Base-by-base conservation (phyloP, 768 basidiomycete species). In the Termitomyces heimii region DNA sequence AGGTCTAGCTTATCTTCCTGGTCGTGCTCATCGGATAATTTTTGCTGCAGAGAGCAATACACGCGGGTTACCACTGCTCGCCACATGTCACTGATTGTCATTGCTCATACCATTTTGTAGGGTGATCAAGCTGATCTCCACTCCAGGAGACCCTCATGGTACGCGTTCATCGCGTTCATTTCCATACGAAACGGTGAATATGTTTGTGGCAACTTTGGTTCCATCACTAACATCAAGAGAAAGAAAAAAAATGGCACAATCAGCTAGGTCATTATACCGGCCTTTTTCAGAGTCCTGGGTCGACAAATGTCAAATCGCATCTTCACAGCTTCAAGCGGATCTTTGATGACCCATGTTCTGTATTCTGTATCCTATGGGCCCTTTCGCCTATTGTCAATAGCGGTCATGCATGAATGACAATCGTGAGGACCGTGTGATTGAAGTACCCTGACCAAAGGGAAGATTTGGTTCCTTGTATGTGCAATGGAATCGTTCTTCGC, bases 1-100 rank as follows among this genome's bases (percentile, higher is more conserved):
- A 79, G 77, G 74, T 43, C 48, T 66, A 4, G 53, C 63, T 1
- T 80, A 77, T 63, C 70, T 80, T 31, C 77, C 76, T 4, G 71
- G 71, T 18, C 71, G 73, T 48, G 66, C 72, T 6, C 66, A 73
- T 61, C 69, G 75, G 35, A 63, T 79, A 12, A 63, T 76, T 8
- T 58, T 78, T 35, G 67, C 69, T 7, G 72, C 73, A 7, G 65
- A 74, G 50, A 67, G 70, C 3, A 67, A 65, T 34, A 63, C 51
- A 5, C 67, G 70, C 3, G 78, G 77, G 78, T 77, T 51, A 48
- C 28, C 13, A 70, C 55, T 29, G 26, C n/a, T 20, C 44, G 28
- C 53, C 32, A 35, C n/a, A 46, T 43, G 12, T 56, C 26, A 55
- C 20, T 43, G 24, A 28, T 52, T 18, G 47, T 58, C 34, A 24